Percentiles rank a stretch among this genome's conserved stretches.
These are phyloP conservation scores for Cyberlindnera veronae DNA, from an alignment of 805 yeast species.

Conservation along the genomic window DNA sequence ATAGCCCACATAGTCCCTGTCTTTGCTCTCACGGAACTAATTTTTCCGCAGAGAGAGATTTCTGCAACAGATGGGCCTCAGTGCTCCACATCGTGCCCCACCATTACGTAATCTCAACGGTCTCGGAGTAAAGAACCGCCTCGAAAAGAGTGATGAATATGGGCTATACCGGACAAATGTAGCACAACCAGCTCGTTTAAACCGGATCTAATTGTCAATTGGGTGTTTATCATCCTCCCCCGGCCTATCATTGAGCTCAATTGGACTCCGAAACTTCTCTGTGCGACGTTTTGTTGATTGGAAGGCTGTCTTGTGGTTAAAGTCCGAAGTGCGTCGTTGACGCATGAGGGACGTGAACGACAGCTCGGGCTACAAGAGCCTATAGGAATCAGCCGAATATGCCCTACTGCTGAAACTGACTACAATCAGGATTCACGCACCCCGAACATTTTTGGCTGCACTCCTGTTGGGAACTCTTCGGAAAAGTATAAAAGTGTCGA, in stretches of 20 bases:
- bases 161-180: neutral
- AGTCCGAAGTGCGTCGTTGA: slow-evolving; percentile 15
- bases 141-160: neutral
- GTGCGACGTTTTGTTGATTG: neutral
- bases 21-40: too few species aligned
- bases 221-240: neutral
- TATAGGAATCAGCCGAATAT: slow-evolving; percentile 6
- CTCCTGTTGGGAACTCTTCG: neutral
- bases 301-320: slow-evolving; percentile 6
- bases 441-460: slow-evolving; percentile 2
- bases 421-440: too few species aligned
- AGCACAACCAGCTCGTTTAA: neutral
- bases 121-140: slow-evolving; percentile 10
- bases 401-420: too few species aligned
- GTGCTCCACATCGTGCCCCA: slow-evolving; percentile 21
- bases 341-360: slow-evolving; percentile 1
- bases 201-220: neutral
- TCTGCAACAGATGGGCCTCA: slow-evolving; percentile 4
- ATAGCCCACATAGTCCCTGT: too few species aligned
- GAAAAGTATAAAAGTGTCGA: slow-evolving; percentile 1
- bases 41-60: too few species aligned
- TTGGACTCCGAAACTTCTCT: slow-evolving; percentile 6
- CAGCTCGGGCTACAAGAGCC: slow-evolving; percentile 1
- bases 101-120: slow-evolving; percentile 14
- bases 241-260: neutral